A percentile compares a stretch with the other conserved stretches of the same genome.
phyloP scores from a whole-genome alignment of 495 filamentous ascomycete species.

The Aspergillus steynii region DNA sequence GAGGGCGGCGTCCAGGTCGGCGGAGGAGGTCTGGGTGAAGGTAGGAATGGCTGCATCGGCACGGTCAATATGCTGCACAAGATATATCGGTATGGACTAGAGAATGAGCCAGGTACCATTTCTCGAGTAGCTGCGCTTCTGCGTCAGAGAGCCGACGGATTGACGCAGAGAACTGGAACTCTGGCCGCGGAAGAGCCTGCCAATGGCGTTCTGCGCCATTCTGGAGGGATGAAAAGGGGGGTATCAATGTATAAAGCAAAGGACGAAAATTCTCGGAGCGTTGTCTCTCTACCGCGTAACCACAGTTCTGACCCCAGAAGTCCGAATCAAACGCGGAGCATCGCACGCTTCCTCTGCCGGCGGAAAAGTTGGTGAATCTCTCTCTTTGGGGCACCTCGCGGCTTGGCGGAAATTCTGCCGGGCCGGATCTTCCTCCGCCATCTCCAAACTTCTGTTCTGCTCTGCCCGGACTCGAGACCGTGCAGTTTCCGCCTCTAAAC shows the following conservation, averaged over 20 bases:
- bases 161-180: conserved; percentile 32
- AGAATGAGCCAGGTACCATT: conserved; percentile 25
- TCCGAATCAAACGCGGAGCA: conserved; percentile 8
- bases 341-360: conserved; percentile 11
- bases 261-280: background rate
- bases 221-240: background rate
- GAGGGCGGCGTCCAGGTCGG: conserved; percentile 53
- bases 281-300: background rate
- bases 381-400: conserved; percentile 26
- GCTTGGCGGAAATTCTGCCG: conserved; percentile 49
- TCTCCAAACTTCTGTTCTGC: conserved; percentile 19
- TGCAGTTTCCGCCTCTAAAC: conserved; percentile 1
- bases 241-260: background rate
- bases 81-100: no score
- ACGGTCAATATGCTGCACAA: background rate
- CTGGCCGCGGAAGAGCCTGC: conserved; percentile 40
- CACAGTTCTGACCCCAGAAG: conserved; percentile 3
- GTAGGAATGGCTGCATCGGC: conserved; percentile 41
- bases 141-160: conserved; percentile 31
- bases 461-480: conserved; percentile 6
- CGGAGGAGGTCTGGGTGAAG: conserved; percentile 51
- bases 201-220: conserved; percentile 44
- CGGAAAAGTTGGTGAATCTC: conserved; percentile 26
- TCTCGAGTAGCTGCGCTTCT: conserved; percentile 37
- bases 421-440: conserved; percentile 19